A percentile compares a stretch with the other conserved stretches of the same genome.
These are phyloP conservation scores for Mariannaea elegans DNA, from an alignment of 2,329 filamentous ascomycete species.

Conservation along the genomic window DNA sequence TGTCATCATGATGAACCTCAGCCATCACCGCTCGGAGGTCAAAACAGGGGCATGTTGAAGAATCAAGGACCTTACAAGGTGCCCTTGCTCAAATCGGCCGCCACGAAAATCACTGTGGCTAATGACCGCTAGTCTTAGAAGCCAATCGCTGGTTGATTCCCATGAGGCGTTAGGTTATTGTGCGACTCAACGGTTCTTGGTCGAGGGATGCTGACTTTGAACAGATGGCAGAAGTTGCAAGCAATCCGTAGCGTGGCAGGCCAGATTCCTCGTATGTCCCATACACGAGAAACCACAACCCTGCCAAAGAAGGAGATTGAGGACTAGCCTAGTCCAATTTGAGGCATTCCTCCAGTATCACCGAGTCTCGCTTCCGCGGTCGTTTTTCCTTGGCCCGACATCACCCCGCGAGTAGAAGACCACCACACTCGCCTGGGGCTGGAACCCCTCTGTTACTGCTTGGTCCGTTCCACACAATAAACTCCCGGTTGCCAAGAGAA, in stretches of 20 bases:
- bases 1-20: no score
- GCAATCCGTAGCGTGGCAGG: no score
- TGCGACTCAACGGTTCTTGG: neutral
- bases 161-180: neutral
- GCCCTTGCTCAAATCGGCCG: neutral
- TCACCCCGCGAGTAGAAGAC: neutral
- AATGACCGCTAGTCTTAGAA: neutral
- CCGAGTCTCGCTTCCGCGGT: neutral
- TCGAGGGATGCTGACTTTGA: neutral
- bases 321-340: neutral
- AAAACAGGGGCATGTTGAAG: constrained; percentile 4
- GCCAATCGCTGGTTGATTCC: neutral
- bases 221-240: neutral
- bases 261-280: no score
- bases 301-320: neutral
- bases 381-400: neutral
- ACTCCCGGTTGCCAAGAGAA: neutral
- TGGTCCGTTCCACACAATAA: neutral
- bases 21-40: neutral
- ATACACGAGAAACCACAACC: neutral
- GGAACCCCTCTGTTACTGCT: neutral
- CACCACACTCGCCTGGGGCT: neutral
- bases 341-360: neutral
- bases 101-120: neutral
- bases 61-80: neutral